Evolutionary conservation across 2,329 filamentous ascomycete species (phyloP).

Genomic region (Clonostachys sp.): DNA sequence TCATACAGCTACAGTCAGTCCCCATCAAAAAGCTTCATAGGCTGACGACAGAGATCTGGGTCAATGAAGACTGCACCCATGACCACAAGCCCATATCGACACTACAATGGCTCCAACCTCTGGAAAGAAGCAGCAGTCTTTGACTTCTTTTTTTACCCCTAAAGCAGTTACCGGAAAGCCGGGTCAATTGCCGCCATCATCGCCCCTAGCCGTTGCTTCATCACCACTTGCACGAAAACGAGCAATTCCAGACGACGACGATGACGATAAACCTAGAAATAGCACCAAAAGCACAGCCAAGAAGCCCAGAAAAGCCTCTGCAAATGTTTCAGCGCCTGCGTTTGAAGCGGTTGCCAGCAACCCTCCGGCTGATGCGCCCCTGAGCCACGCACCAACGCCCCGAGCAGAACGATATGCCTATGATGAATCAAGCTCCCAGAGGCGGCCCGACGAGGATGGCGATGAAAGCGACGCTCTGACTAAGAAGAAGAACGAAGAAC

Average conservation of each 20-base stretch:
- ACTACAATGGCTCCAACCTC: constrained; percentile 25
- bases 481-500: constrained; percentile 57
- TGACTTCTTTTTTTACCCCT: constrained; percentile 81
- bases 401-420: constrained; percentile 51
- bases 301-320: constrained; percentile 4
- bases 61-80: too few species aligned
- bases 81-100: too few species aligned
- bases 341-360: not conserved
- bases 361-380: constrained; percentile 21
- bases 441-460: constrained; percentile 26
- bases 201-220: constrained; percentile 15
- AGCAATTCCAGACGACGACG: constrained; percentile 40
- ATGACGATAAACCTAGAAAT: constrained; percentile 36
- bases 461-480: constrained; percentile 45
- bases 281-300: constrained; percentile 36
- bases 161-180: constrained; percentile 40
- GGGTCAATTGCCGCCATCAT: constrained; percentile 13
- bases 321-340: not conserved
- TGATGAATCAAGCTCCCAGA: constrained; percentile 34
- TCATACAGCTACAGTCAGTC: not conserved
- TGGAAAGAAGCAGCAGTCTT: constrained; percentile 70
- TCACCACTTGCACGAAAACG: constrained; percentile 38
- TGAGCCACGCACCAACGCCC: constrained; percentile 10
- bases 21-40: not conserved
- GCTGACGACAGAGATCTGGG: too few species aligned